A percentile compares a stretch with the other conserved stretches of the same genome.
Conservation (phyloP, 306 rosid genomes). For the Cicer cuneatum region DNA sequence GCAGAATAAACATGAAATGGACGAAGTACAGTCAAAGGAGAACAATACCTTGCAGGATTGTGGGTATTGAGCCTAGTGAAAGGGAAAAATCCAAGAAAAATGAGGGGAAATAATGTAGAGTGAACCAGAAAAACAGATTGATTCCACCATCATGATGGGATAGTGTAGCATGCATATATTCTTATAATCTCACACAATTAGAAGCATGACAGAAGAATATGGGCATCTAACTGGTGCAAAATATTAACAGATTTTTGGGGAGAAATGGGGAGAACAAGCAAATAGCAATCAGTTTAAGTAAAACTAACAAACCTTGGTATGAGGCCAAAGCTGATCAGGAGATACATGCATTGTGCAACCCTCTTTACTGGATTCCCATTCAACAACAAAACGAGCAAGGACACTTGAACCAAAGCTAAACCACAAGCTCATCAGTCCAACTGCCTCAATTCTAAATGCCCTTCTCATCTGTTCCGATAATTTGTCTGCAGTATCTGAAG, state of each 20-base stretch:
- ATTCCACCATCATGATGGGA: background rate
- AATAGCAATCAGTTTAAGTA: conserved; percentile 36
- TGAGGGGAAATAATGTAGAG: background rate
- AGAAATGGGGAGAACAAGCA: conserved; percentile 12
- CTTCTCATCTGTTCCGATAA: conserved; percentile 89
- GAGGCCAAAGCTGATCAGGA: conserved; percentile 99
- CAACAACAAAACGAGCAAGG: conserved; percentile 97
- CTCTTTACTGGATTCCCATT: conserved; percentile 97
- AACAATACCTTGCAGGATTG: conserved; percentile 11
- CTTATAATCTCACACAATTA: conserved; percentile 19
- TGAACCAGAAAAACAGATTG: conserved; percentile 13
- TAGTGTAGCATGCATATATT: conserved; percentile 2
- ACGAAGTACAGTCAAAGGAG: conserved; percentile 22
- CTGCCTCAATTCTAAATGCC: conserved; percentile 97
- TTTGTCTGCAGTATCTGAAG: conserved; percentile 73
- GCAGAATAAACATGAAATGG: conserved; percentile 29
- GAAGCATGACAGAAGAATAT: conserved; percentile 11
- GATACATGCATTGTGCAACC: conserved; percentile 99
- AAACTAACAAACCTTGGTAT: conserved; percentile 77
- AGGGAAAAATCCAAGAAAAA: conserved; percentile 1
- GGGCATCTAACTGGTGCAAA: conserved; percentile 27
- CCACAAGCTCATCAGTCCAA: conserved; percentile 96
- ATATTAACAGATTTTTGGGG: background rate
- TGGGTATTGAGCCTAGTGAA: conserved; percentile 19
- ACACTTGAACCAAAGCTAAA: conserved; percentile 96